phyloP scores from a whole-genome alignment of 495 filamentous ascomycete species.

The Tuber magnatum region DNA sequence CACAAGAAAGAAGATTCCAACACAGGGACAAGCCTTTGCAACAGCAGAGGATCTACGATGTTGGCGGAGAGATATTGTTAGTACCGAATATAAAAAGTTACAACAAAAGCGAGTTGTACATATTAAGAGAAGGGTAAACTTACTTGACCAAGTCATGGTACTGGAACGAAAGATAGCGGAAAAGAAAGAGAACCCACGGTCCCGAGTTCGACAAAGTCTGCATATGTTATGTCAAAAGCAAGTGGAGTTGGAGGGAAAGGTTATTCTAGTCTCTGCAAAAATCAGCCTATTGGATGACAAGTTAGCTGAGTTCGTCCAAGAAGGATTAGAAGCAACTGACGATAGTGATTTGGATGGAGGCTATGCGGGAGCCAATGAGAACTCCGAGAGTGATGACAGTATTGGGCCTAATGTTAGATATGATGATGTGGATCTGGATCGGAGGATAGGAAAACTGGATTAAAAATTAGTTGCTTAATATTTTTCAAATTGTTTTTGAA shows the following conservation, averaged over 20 bases:
- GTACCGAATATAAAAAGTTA: background rate
- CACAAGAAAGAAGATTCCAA: background rate
- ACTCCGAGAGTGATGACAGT: background rate
- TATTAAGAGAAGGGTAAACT: no score
- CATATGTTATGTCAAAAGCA: no score
- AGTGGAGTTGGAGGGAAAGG: no score
- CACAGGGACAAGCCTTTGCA: constrained; percentile 8
- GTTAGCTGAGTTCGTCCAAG: background rate
- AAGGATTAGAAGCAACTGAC: background rate
- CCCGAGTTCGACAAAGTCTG: no score
- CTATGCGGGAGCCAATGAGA: background rate
- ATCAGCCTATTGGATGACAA: background rate
- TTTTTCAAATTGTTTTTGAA: no score
- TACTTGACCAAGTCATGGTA: no score
- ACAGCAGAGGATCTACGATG: background rate
- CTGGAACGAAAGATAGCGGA: no score
- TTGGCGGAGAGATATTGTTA: constrained; percentile 6
- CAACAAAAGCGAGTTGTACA: background rate
- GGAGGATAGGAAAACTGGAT: no score
- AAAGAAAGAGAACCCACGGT: no score
- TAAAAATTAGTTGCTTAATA: no score
- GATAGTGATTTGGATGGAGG: background rate
- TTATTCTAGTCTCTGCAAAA: no score
- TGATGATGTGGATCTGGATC: background rate
- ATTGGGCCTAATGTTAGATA: background rate